A percentile compares a stretch with the other conserved stretches of the same genome.
Conservation (phyloP, 139 green algal species). For the Closterium sp. region DNA sequence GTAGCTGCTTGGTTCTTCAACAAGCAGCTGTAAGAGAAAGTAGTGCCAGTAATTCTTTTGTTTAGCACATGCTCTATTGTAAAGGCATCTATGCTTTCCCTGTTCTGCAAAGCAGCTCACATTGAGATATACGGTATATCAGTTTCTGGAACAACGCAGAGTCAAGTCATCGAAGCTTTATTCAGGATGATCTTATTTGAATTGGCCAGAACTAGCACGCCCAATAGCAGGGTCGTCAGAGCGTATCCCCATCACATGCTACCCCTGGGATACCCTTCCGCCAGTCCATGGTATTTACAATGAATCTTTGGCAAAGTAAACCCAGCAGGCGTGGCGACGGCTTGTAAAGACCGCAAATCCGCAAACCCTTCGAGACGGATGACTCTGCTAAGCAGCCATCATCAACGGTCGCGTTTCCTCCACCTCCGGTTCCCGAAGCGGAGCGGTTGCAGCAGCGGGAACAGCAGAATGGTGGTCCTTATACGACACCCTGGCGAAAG, state of each 20-base stretch:
- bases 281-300: neutral
- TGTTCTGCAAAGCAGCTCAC: too few species aligned
- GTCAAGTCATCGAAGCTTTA: neutral
- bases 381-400: neutral
- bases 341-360: neutral
- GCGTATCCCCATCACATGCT: neutral
- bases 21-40: neutral
- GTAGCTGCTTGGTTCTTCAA: neutral
- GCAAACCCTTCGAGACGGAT: neutral
- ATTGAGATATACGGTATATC: too few species aligned
- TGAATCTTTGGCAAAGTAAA: neutral
- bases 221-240: neutral
- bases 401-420: neutral
- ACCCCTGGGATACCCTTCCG: neutral
- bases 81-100: too few species aligned
- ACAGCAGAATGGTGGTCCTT: neutral
- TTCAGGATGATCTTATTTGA: neutral
- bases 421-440: neutral
- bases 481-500: neutral
- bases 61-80: too few species aligned
- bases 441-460: neutral
- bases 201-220: too few species aligned
- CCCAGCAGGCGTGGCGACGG: neutral
- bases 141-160: too few species aligned
- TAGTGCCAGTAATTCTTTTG: too few species aligned